Percentiles rank a stretch among this genome's conserved stretches.
Evolutionary conservation across 75 land plant genomes (phyloP).

Genomic region (Adiantum capillusveneris): DNA sequence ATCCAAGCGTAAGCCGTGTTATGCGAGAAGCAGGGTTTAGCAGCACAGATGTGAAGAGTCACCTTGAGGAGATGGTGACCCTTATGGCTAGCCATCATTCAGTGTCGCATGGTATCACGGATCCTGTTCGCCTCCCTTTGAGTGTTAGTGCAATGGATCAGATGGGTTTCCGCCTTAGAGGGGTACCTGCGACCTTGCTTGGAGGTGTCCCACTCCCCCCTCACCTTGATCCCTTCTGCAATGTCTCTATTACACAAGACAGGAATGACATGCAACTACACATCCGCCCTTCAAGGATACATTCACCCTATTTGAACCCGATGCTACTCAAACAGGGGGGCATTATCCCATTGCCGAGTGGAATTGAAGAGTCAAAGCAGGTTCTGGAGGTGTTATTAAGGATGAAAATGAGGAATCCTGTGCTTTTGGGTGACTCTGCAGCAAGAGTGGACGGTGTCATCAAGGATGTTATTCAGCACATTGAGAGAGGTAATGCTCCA

Average conservation of each 20-base stretch:
- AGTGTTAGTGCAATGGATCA: not conserved
- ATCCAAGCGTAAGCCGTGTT: constrained; percentile 89
- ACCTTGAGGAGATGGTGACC: constrained; percentile 35
- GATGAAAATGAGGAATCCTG: constrained; percentile 52
- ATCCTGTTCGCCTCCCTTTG: no score
- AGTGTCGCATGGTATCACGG: no score
- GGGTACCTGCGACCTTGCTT: constrained; percentile 4
- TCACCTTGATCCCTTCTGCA: not conserved
- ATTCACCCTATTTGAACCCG: constrained; percentile 32
- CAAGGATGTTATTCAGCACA: constrained; percentile 33
- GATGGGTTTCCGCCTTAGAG: constrained; percentile 2
- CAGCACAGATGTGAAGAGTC: constrained; percentile 55
- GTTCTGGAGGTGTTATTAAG: constrained; percentile 50
- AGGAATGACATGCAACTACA: constrained; percentile 6
- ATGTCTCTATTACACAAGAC: not conserved
- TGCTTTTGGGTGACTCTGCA: constrained; percentile 63
- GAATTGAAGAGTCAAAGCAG: constrained; percentile 41
- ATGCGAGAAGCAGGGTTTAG: constrained; percentile 94
- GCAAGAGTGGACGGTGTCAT: constrained; percentile 37
- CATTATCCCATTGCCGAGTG: constrained; percentile 2
- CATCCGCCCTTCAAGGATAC: constrained; percentile 13
- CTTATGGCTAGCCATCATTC: no score
- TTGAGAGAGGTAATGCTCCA: constrained; percentile 49
- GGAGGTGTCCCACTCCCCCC: constrained; percentile 1
- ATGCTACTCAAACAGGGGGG: constrained; percentile 11